Percentiles rank a stretch among this genome's conserved stretches.
phyloP scores from a whole-genome alignment of 164 flowering plant genomes.

The Hamamelis virginiana region DNA sequence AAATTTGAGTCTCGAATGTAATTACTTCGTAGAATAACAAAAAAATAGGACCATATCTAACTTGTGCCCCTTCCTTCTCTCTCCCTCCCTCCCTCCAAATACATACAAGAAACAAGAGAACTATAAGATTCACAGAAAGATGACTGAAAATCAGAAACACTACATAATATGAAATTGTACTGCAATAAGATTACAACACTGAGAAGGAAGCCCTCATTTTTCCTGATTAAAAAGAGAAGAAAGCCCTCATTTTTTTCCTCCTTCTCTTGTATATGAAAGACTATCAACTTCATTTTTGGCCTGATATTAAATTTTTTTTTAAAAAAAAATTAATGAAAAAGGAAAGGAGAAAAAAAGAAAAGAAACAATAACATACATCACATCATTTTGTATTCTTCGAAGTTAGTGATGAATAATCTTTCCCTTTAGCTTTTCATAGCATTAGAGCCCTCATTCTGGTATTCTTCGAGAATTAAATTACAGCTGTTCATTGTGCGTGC shows the following conservation, averaged over 20 bases:
- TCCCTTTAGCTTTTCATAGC: conserved; percentile 25
- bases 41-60: too few species aligned
- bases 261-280: background rate
- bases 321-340: background rate
- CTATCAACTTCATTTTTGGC: background rate
- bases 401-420: background rate
- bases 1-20: too few species aligned
- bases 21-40: too few species aligned
- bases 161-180: too few species aligned
- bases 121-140: too few species aligned
- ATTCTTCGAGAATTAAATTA: conserved; percentile 55
- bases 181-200: background rate
- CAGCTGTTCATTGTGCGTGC: conserved; percentile 81
- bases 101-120: too few species aligned
- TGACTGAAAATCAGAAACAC: too few species aligned
- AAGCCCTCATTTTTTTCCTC: background rate
- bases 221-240: too few species aligned
- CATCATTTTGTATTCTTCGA: background rate
- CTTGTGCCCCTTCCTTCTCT: too few species aligned
- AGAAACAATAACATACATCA: background rate
- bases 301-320: conserved; percentile 8
- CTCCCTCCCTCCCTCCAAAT: too few species aligned
- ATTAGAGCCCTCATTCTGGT: conserved; percentile 34
- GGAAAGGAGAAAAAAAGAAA: background rate
- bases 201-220: background rate